These are phyloP conservation scores for Gliomastix tumulicola DNA, from an alignment of 2,329 filamentous ascomycete species.

Conservation along the genomic window DNA sequence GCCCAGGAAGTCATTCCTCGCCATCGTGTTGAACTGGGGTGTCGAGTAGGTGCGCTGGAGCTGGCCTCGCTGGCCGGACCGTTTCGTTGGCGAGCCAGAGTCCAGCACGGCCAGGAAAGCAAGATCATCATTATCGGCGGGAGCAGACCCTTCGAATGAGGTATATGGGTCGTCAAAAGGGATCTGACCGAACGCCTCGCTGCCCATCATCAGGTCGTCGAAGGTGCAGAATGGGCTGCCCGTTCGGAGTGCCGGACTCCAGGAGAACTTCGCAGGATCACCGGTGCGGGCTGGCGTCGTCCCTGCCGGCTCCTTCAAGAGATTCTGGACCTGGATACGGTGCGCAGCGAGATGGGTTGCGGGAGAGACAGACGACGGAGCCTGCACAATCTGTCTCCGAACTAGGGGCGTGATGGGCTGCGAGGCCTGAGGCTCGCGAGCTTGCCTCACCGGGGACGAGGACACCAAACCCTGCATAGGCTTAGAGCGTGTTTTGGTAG, in stretches of 20 bases:
- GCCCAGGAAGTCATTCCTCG: too few species aligned
- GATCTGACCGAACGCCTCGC: too few species aligned
- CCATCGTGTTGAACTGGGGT: slow-evolving; percentile 55
- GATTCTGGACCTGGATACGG: slow-evolving; percentile 70
- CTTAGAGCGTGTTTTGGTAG: slow-evolving; percentile 59
- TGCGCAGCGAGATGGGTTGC: slow-evolving; percentile 89
- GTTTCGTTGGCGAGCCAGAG: slow-evolving; percentile 64
- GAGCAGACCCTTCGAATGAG: too few species aligned
- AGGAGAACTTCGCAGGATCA: too few species aligned
- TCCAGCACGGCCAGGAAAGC: too few species aligned
- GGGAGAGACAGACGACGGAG: slow-evolving; percentile 75
- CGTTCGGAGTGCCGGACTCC: too few species aligned
- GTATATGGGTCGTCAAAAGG: too few species aligned
- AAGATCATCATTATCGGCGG: too few species aligned
- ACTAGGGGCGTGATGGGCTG: slow-evolving; percentile 78
- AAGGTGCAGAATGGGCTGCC: too few species aligned
- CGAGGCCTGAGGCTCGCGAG: slow-evolving; percentile 52
- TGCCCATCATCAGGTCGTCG: too few species aligned
- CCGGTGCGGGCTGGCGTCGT: too few species aligned
- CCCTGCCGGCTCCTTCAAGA: slow-evolving; percentile 81
- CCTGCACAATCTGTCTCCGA: slow-evolving; percentile 59
- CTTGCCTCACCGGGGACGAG: slow-evolving; percentile 61
- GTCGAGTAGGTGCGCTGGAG: slow-evolving; percentile 58
- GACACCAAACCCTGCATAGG: slow-evolving; percentile 46
- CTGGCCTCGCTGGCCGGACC: slow-evolving; percentile 50